phyloP scores from a whole-genome alignment of 352 stramenopile species.

The Globisporangium abappressorium region DNA sequence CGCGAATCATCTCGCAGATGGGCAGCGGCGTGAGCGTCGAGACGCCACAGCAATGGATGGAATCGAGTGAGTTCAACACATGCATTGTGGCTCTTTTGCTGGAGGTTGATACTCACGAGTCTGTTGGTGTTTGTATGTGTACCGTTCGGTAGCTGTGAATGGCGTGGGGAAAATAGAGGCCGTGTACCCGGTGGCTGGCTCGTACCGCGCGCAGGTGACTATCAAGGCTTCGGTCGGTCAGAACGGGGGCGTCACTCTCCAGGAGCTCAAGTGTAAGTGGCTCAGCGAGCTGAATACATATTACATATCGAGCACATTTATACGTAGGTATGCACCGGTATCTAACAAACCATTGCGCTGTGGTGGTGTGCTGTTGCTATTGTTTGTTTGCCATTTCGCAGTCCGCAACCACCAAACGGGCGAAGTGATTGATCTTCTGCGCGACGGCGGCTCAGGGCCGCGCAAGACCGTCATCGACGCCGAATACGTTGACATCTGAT shows the following conservation, averaged over 20 bases:
- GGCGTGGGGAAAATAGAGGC: conserved; percentile 58
- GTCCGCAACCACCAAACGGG: conserved; percentile 54
- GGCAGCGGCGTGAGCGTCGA: conserved; percentile 47
- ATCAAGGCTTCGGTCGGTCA: conserved; percentile 51
- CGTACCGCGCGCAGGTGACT: conserved; percentile 39
- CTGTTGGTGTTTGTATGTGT: conserved; percentile 2
- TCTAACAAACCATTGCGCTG: too few species aligned
- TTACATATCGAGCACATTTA: too few species aligned
- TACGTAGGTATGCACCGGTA: too few species aligned
- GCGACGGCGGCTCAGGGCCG: conserved; percentile 30
- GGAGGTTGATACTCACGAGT: neutral
- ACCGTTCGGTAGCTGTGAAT: conserved; percentile 51
- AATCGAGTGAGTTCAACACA: conserved; percentile 49
- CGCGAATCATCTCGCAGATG: conserved; percentile 46
- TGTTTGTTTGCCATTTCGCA: conserved; percentile 14
- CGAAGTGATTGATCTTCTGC: conserved; percentile 66
- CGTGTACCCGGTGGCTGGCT: conserved; percentile 52
- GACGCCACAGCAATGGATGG: conserved; percentile 65
- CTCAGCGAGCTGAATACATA: too few species aligned
- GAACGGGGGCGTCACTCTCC: conserved; percentile 37
- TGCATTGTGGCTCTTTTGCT: neutral
- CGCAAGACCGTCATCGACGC: conserved; percentile 69
- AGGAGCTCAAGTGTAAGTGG: conserved; percentile 62
- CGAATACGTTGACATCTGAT: conserved; percentile 65
- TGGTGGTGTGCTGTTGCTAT: neutral